Evolutionary conservation across 2,329 filamentous ascomycete genomes (phyloP).

Genomic region (Phialophora expanda): DNA sequence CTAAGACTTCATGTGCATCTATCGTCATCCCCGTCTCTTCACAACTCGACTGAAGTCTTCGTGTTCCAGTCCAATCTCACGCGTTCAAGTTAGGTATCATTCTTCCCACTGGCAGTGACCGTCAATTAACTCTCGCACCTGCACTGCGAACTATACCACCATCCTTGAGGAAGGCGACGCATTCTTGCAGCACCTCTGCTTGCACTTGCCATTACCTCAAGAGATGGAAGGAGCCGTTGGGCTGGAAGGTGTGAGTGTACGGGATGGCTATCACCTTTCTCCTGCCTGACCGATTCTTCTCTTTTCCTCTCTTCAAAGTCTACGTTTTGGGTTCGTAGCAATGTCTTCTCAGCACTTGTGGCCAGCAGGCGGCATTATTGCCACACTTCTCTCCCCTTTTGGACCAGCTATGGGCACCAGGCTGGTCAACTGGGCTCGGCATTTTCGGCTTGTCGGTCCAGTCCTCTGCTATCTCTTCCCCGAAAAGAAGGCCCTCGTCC

Average conservation of each 20-base stretch:
- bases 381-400: constrained; percentile 20
- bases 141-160: background rate
- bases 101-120: background rate
- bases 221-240: constrained; percentile 27
- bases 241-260: constrained; percentile 15
- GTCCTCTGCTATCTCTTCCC: too few relatives aligned
- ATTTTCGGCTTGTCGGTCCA: background rate
- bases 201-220: background rate
- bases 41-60: too few relatives aligned
- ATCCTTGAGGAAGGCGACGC: background rate
- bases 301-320: constrained; percentile 21
- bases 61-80: too few relatives aligned
- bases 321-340: constrained; percentile 23
- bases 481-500: constrained; percentile 1
- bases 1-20: too few relatives aligned
- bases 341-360: constrained; percentile 16
- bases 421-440: constrained; percentile 12
- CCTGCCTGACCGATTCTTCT: background rate
- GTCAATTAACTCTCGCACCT: background rate
- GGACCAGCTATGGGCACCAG: constrained; percentile 19
- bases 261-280: background rate
- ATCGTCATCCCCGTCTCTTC: too few relatives aligned
- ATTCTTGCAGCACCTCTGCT: background rate
- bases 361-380: constrained; percentile 21
- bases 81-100: background rate